Base-by-base conservation (phyloP, 345 rosid species). In the Salix brachista region DNA sequence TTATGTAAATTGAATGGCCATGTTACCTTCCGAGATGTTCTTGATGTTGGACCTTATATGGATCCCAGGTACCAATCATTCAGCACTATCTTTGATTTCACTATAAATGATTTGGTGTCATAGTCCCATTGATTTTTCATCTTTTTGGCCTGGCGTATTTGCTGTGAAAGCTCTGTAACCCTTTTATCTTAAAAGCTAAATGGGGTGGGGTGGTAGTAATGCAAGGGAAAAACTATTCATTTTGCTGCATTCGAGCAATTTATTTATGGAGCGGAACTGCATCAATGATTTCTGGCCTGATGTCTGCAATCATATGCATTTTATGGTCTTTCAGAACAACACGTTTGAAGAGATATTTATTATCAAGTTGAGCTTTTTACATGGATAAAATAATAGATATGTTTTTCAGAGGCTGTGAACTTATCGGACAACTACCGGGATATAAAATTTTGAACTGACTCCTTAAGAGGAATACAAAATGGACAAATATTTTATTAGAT, bases 1-100 rank as follows among this genome's bases (percentile, higher is more conserved):
- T 81, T 92, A 77, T 92, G 88, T 87, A 96, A 96, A 89, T 85
- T 96, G 86, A 92, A 86, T 39, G 99, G 99, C 42, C 97, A 90
- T 84, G 94, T 96, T 77, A 83, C 81, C 80, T 96, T 96, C 77
- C 69, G 87, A 80, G 98, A 92, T 70, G 42, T 66, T 39, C 81
- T 96, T 23, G 91, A 96, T 87, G 90, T 96, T 70, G 79, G 84
- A 75, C 94, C 92, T 11, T 96, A 85, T 68, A 81, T 92, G 92
- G 92, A 94, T 86, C 79, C 89, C 72, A 91, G 98, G 99, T 96
- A 90, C 83, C 65, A 28, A 9, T 75, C 14, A n/a, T 23, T 48
- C 44, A 61, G 16, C 65, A 37, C 71, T 25, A 69, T 39, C 32
- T 58, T 65, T 23, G 50, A 34, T 28, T 62, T 64, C 42, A 65